Evolutionary conservation across 225 moss, liverwort and hornwort species (phyloP).

Genomic region (Thuidium tamariscinum): DNA sequence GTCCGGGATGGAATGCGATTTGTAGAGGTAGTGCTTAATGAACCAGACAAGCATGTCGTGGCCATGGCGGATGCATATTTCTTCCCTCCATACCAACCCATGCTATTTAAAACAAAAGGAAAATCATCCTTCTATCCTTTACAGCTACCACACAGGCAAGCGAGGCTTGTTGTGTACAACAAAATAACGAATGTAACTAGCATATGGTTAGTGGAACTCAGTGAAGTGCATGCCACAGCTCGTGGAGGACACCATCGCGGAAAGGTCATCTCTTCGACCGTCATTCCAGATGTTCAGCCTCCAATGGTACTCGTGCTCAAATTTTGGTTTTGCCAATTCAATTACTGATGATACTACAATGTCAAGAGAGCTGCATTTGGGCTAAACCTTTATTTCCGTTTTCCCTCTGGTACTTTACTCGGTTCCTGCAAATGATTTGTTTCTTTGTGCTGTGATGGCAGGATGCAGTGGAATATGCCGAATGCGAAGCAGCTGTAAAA

Average conservation of each 20-base stretch:
- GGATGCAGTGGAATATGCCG: constrained; percentile 97
- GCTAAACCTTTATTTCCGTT: background rate
- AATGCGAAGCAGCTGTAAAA: constrained; percentile 86
- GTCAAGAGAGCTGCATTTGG: background rate
- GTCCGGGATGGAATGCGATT: constrained; percentile 78
- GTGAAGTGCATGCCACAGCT: constrained; percentile 60
- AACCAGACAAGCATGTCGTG: constrained; percentile 70
- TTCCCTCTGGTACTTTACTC: background rate
- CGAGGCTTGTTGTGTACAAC: constrained; percentile 65
- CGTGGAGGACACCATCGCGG: constrained; percentile 73
- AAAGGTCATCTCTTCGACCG: constrained; percentile 50
- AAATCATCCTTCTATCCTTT: constrained; percentile 52
- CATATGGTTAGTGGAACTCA: constrained; percentile 67
- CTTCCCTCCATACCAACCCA: constrained; percentile 75
- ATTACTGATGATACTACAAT: background rate
- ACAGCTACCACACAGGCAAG: constrained; percentile 64
- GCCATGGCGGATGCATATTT: constrained; percentile 74
- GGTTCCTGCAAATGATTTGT: background rate
- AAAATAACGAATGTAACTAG: constrained; percentile 68
- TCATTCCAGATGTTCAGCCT: constrained; percentile 72
- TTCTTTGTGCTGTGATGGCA: background rate
- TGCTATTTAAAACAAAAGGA: constrained; percentile 35
- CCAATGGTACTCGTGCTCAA: constrained; percentile 45
- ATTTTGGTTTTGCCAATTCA: background rate
- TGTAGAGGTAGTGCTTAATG: constrained; percentile 74